Conservation (phyloP, 2,329 filamentous ascomycete genomes). For the Colletotrichum abscissum region DNA sequence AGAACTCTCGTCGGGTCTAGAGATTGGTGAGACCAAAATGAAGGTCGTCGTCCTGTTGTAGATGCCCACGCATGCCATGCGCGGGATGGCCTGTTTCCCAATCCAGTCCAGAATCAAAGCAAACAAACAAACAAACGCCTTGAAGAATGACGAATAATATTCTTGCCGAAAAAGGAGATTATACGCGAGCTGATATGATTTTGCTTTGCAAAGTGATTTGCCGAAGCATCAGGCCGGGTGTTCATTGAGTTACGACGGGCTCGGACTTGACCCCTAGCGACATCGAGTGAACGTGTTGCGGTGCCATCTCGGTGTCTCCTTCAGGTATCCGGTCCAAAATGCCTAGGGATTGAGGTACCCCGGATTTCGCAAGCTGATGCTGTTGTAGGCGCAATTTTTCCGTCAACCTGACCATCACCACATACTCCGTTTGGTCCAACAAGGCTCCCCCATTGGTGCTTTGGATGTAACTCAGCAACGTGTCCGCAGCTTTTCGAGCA, state of each 20-base stretch:
- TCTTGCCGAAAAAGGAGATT: not conserved
- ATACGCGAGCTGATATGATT: not conserved
- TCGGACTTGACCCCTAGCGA: slow-evolving; percentile 46
- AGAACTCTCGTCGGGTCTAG: slow-evolving; percentile 34
- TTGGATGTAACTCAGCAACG: slow-evolving; percentile 85
- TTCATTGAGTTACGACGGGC: slow-evolving; percentile 45
- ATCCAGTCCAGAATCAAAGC: slow-evolving; percentile 16
- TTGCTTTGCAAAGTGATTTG: not conserved
- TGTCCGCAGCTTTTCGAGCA: slow-evolving; percentile 82
- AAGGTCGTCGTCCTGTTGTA: slow-evolving; percentile 24
- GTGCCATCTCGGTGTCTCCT: slow-evolving; percentile 63
- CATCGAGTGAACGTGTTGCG: slow-evolving; percentile 34
- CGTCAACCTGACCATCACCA: slow-evolving; percentile 83
- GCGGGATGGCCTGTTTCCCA: not conserved
- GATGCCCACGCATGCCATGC: not conserved
- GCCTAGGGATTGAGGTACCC: slow-evolving; percentile 51
- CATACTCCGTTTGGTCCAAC: slow-evolving; percentile 81
- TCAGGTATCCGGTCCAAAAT: slow-evolving; percentile 67
- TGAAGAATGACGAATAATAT: not conserved
- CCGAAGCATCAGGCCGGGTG: not conserved
- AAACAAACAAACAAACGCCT: slow-evolving; percentile 21
- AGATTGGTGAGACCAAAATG: slow-evolving; percentile 19
- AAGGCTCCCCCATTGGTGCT: slow-evolving; percentile 73
- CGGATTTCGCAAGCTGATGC: slow-evolving; percentile 45
- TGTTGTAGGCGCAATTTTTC: slow-evolving; percentile 84